Evolutionary conservation across 345 rosid genomes (phyloP).

Genomic region (Eucalyptus polyanthemos): DNA sequence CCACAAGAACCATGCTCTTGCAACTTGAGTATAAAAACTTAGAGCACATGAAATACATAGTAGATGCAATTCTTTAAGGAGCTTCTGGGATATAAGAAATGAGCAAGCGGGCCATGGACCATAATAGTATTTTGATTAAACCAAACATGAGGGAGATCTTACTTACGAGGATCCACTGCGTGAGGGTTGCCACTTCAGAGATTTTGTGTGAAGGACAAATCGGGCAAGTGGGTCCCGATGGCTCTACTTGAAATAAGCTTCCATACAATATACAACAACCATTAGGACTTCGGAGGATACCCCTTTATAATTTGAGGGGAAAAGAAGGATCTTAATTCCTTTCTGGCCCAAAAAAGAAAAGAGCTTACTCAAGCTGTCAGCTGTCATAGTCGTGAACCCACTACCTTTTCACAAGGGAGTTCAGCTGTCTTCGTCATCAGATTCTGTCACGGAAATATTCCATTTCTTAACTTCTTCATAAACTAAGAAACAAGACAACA

Average conservation of each 20-base stretch:
- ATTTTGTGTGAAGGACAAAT: background rate
- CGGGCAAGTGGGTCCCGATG: background rate
- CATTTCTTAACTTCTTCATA: background rate
- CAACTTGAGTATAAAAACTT: background rate
- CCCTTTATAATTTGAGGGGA: background rate
- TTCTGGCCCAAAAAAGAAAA: background rate
- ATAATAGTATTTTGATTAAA: background rate
- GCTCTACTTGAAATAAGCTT: background rate
- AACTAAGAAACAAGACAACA: background rate
- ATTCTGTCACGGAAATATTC: background rate
- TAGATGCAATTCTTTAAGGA: background rate
- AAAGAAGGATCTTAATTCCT: background rate
- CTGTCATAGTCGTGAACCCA: background rate
- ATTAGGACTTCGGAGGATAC: background rate
- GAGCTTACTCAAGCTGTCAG: background rate
- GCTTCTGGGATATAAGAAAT: background rate
- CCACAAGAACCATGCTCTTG: background rate
- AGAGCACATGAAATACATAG: background rate
- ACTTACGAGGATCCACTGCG: background rate
- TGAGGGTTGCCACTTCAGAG: background rate
- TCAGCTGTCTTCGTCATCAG: background rate
- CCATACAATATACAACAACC: background rate
- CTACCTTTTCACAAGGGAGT: background rate
- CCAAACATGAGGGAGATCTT: background rate
- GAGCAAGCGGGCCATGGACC: background rate